Evolutionary conservation across 768 basidiomycete species (phyloP).

Genomic region (Amanita subjunquillea): DNA sequence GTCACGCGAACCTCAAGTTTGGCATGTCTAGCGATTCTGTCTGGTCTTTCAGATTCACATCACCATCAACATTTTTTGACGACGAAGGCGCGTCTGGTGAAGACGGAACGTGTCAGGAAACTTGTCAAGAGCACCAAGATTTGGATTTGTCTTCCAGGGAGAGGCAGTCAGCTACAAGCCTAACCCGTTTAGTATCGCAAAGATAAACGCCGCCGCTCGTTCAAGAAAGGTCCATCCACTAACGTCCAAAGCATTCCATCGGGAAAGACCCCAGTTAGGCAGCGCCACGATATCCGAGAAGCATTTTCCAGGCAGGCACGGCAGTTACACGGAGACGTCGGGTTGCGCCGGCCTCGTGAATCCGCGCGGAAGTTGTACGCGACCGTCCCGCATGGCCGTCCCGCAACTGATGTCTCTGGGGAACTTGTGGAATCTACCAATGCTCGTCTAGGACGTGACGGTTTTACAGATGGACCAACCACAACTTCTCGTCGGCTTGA

Average conservation of each 20-base stretch:
- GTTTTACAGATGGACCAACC: neutral
- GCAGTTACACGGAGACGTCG: neutral
- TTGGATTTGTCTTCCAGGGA: slow-evolving; percentile 49
- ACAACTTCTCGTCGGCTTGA: neutral
- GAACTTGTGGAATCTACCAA: no score
- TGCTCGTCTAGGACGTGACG: neutral
- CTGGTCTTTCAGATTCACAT: slow-evolving; percentile 4
- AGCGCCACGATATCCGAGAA: neutral
- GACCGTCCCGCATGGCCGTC: neutral
- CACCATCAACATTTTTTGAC: neutral
- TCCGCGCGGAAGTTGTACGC: neutral
- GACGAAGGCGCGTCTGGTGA: neutral
- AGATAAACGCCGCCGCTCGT: slow-evolving; percentile 62
- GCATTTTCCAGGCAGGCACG: neutral
- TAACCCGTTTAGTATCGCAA: slow-evolving; percentile 77
- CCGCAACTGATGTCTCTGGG: neutral
- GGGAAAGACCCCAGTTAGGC: neutral
- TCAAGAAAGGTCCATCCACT: neutral
- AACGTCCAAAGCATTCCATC: neutral
- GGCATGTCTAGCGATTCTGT: neutral
- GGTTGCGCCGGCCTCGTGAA: neutral
- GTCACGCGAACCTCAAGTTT: no score
- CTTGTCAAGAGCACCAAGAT: slow-evolving; percentile 14
- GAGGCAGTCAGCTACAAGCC: slow-evolving; percentile 59
- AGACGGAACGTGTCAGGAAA: neutral